These are phyloP conservation scores for Apostasia shenzhenica DNA, from an alignment of 106 monocot genomes.

Conservation along the genomic window DNA sequence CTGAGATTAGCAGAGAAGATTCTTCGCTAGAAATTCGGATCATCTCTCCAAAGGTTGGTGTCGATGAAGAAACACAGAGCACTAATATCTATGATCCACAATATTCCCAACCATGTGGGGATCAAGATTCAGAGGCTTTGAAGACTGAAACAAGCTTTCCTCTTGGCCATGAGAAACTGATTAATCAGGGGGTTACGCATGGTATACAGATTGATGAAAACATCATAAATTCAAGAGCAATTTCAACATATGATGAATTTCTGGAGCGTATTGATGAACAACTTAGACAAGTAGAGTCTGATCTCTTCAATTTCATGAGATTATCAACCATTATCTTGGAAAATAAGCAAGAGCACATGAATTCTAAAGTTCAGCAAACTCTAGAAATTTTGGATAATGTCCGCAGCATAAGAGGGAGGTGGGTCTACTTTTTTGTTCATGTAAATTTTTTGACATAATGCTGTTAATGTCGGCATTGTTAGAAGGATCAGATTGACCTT, in stretches of 20 bases:
- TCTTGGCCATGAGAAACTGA: not conserved
- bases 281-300: slow-evolving; percentile 35
- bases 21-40: slow-evolving; percentile 21
- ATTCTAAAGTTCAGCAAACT: slow-evolving; percentile 23
- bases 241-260: slow-evolving; percentile 32
- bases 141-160: not conserved
- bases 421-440: not conserved
- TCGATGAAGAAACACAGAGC: slow-evolving; percentile 10
- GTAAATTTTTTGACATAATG: too few species aligned
- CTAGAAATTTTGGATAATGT: slow-evolving; percentile 44
- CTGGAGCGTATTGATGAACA: slow-evolving; percentile 34
- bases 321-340: slow-evolving; percentile 20
- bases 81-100: not conserved
- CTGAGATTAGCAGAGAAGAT: slow-evolving; percentile 11
- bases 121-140: not conserved
- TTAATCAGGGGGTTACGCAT: not conserved
- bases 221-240: slow-evolving; percentile 6
- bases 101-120: slow-evolving; percentile 1
- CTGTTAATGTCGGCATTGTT: too few species aligned
- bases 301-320: slow-evolving; percentile 25
- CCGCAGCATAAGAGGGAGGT: slow-evolving; percentile 46
- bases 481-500: too few species aligned
- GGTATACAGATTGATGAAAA: not conserved
- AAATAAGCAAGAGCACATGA: slow-evolving; percentile 11
- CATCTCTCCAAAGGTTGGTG: slow-evolving; percentile 19